Evolutionary conservation across 208 protist genomes (phyloP).

Genomic region (Willaertia magna): DNA sequence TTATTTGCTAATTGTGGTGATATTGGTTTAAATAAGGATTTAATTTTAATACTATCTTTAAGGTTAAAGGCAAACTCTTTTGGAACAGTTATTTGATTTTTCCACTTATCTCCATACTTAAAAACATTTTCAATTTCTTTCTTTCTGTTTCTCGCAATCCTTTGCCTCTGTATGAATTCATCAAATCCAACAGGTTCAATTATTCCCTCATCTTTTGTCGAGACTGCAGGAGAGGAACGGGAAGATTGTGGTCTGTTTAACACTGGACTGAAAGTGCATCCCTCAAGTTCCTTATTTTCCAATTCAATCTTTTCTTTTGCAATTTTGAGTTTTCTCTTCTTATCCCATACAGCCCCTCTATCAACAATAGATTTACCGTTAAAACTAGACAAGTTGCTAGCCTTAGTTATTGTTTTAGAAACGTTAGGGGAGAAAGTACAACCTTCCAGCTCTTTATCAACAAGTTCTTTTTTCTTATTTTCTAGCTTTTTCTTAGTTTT

Average conservation of each 20-base stretch:
- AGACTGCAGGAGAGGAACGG: no score
- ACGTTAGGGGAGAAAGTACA: not conserved
- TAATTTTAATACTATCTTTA: not conserved
- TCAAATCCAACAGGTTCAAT: not conserved
- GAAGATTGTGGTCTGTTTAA: not conserved
- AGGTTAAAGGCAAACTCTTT: conserved; percentile 5
- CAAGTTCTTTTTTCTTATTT: not conserved
- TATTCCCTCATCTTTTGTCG: no score
- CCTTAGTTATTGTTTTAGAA: not conserved
- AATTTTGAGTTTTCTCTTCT: not conserved
- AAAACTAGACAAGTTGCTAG: not conserved
- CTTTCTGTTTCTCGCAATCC: not conserved
- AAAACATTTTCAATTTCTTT: not conserved
- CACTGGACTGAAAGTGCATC: not conserved
- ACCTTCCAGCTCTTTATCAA: not conserved
- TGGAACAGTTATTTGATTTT: conserved; percentile 13
- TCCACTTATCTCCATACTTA: conserved; percentile 21
- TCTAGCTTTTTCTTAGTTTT: not conserved
- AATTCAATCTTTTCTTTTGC: not conserved
- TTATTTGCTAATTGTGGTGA: not conserved
- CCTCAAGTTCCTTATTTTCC: not conserved
- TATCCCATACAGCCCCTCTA: not conserved
- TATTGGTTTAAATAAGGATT: conserved; percentile 6
- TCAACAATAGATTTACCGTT: not conserved
- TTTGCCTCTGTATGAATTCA: not conserved